Evolutionary conservation across 2,329 filamentous ascomycete genomes (phyloP).

Genomic region (Pseudogymnoascus sp.): DNA sequence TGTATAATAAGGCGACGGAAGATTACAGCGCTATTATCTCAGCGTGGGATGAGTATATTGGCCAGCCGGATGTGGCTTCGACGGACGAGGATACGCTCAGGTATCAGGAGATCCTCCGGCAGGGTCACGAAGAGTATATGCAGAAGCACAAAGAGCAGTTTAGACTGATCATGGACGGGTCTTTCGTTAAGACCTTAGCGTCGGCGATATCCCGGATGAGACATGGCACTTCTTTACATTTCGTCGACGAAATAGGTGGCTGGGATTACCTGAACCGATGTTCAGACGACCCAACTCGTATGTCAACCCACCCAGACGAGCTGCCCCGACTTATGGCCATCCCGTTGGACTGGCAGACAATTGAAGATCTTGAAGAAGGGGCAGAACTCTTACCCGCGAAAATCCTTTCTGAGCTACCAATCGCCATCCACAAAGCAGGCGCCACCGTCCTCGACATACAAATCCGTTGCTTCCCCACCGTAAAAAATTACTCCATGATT

Average conservation of each 20-base stretch:
- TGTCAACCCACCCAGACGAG: background rate
- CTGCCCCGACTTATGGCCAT: background rate
- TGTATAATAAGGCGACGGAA: background rate
- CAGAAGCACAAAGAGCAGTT: background rate
- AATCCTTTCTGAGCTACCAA: background rate
- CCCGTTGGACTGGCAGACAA: background rate
- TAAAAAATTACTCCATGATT: background rate
- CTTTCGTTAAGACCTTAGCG: background rate
- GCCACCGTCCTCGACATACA: background rate
- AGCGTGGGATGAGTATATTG: background rate
- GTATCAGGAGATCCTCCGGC: background rate
- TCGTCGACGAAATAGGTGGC: background rate
- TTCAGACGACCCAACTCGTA: background rate
- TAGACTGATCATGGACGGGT: background rate
- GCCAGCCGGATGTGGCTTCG: background rate
- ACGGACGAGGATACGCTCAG: background rate
- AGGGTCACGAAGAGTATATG: background rate
- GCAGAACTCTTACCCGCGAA: background rate
- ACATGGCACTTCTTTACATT: background rate
- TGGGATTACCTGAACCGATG: background rate
- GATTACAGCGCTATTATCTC: background rate
- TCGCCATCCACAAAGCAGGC: constrained; percentile 1
- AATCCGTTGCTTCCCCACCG: background rate
- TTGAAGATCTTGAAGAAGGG: background rate
- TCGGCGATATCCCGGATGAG: constrained; percentile 5